These are phyloP conservation scores for Triangularia setosa DNA, from an alignment of 2,329 filamentous ascomycete species.

Conservation along the genomic window DNA sequence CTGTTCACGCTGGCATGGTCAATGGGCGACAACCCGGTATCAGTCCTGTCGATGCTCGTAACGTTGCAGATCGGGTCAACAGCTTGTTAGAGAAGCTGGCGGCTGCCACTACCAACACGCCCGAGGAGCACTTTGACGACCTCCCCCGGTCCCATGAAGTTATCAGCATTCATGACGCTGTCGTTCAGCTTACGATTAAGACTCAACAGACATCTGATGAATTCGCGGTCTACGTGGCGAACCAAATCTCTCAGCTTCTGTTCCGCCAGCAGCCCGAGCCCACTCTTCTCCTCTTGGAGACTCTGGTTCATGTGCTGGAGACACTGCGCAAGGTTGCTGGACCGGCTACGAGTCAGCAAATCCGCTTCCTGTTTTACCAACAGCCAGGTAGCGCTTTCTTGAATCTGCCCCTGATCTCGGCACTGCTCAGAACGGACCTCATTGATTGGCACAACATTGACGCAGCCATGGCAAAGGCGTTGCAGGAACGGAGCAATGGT, in stretches of 20 bases:
- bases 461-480: slow-evolving; percentile 66
- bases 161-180: slow-evolving; percentile 58
- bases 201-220: slow-evolving; percentile 59
- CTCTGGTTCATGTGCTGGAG: slow-evolving; percentile 59
- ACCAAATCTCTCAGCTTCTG: slow-evolving; percentile 55
- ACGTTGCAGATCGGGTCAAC: slow-evolving; percentile 51
- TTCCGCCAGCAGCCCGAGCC: slow-evolving; percentile 53
- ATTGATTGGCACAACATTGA: slow-evolving; percentile 65
- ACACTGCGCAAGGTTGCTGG: slow-evolving; percentile 58
- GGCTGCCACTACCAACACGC: slow-evolving; percentile 48
- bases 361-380: slow-evolving; percentile 53
- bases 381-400: slow-evolving; percentile 54
- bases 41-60: slow-evolving; percentile 49
- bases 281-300: slow-evolving; percentile 55
- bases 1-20: slow-evolving; percentile 44
- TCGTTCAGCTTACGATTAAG: slow-evolving; percentile 61
- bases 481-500: slow-evolving; percentile 65
- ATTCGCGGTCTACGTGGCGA: slow-evolving; percentile 55
- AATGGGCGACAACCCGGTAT: slow-evolving; percentile 49
- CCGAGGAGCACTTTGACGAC: slow-evolving; percentile 57
- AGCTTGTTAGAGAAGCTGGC: slow-evolving; percentile 57
- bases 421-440: slow-evolving; percentile 56
- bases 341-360: slow-evolving; percentile 50
- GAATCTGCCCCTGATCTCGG: slow-evolving; percentile 54
- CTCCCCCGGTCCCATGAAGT: slow-evolving; percentile 56